phyloP scores from a whole-genome alignment of 2,329 filamentous ascomycete species.

The Rhexocercosporidium sp. region DNA sequence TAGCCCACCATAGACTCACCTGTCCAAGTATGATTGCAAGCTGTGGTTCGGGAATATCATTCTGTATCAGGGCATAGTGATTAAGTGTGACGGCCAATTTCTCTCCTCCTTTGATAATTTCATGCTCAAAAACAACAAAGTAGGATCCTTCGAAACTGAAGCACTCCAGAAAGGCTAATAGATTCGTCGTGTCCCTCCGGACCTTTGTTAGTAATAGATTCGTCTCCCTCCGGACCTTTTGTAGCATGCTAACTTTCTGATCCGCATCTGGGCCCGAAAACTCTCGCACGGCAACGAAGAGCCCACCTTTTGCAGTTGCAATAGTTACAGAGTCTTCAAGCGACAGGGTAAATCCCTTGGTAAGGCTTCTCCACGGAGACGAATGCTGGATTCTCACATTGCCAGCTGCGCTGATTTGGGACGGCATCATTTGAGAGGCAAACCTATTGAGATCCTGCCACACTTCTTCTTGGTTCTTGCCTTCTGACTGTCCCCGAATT shows the following conservation, averaged over 20 bases:
- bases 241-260: conserved; percentile 23
- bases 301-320: conserved; percentile 17
- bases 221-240: conserved; percentile 17
- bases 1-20: conserved; percentile 14
- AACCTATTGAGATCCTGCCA: neutral
- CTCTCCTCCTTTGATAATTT: neutral
- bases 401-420: neutral
- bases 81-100: conserved; percentile 16
- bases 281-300: conserved; percentile 18
- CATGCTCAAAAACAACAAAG: conserved; percentile 26
- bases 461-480: neutral
- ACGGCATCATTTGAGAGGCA: neutral
- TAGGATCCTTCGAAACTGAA: conserved; percentile 21
- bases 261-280: conserved; percentile 18
- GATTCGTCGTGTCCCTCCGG: conserved; percentile 10
- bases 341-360: conserved; percentile 13
- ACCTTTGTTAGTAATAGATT: too few species aligned
- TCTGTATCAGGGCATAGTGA: conserved; percentile 17
- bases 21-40: conserved; percentile 18
- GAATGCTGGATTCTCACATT: conserved; percentile 8
- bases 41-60: conserved; percentile 11
- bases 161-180: conserved; percentile 21
- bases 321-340: conserved; percentile 24
- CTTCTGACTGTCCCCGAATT: neutral
- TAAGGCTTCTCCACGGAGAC: conserved; percentile 19